A percentile compares a stretch with the other conserved stretches of the same genome.
Evolutionary conservation across 208 protist genomes (phyloP).

Genomic region (Naegleria lovaniensis): DNA sequence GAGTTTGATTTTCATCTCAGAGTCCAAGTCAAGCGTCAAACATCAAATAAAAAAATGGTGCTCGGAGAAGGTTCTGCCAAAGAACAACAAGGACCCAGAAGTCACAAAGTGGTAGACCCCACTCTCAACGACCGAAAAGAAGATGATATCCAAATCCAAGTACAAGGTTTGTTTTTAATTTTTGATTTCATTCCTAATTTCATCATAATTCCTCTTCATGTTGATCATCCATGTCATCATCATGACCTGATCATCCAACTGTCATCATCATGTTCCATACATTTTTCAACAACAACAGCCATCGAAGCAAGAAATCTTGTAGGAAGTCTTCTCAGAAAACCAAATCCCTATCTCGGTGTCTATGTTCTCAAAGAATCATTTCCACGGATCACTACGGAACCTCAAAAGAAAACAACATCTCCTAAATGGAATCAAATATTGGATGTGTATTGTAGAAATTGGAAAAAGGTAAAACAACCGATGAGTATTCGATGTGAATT

Average conservation of each 20-base stretch:
- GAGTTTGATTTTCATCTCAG: too few relatives aligned
- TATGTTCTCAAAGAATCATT: not conserved
- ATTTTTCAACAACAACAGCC: not conserved
- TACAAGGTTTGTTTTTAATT: not conserved
- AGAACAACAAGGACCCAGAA: not conserved
- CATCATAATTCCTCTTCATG: too few relatives aligned
- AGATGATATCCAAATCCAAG: not conserved
- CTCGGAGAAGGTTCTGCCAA: not conserved
- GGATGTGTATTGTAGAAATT: not conserved
- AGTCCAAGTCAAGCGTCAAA: not conserved
- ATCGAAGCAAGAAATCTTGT: slow-evolving; percentile 6
- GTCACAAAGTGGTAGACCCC: not conserved
- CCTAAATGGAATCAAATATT: slow-evolving; percentile 16
- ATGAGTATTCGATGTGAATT: slow-evolving; percentile 11
- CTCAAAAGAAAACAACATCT: not conserved
- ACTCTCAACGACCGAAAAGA: not conserved
- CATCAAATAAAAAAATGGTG: not conserved
- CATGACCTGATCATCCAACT: not conserved
- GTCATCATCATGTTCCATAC: not conserved
- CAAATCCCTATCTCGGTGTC: slow-evolving; percentile 6
- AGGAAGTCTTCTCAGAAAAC: not conserved
- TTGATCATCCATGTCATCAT: not conserved
- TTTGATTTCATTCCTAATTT: too few relatives aligned
- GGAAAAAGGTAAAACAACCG: not conserved
- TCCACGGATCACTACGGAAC: not conserved